Conservation (phyloP, 208 protist species). For the Trypanosoma platydactyli region DNA sequence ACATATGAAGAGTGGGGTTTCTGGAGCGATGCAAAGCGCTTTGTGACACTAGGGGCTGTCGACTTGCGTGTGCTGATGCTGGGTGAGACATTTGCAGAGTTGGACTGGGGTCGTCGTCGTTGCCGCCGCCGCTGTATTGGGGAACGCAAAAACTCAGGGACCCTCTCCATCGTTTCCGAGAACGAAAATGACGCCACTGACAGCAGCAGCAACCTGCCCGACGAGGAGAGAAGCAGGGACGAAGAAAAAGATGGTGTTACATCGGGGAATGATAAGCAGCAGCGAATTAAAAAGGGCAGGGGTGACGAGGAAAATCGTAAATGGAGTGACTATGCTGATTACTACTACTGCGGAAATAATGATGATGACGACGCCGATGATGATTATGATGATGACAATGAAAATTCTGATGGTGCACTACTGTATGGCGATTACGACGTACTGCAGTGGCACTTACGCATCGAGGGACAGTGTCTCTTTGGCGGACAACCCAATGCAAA, state of each 20-base stretch:
- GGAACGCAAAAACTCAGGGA: not conserved
- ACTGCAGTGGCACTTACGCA: constrained; percentile 83
- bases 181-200: not conserved
- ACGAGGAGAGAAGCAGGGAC: too few relatives aligned
- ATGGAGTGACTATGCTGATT: not conserved
- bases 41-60: constrained; percentile 83
- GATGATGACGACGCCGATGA: constrained; percentile 14
- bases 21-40: constrained; percentile 78
- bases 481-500: constrained; percentile 62
- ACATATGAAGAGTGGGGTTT: constrained; percentile 91
- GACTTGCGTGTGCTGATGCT: constrained; percentile 46
- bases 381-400: constrained; percentile 19
- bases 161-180: not conserved
- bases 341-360: constrained; percentile 1
- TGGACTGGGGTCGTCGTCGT: constrained; percentile 69
- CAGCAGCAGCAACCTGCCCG: too few relatives aligned
- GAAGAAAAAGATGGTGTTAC: not conserved
- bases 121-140: constrained; percentile 4
- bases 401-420: constrained; percentile 35
- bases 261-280: not conserved
- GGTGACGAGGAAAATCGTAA: not conserved
- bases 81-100: constrained; percentile 84
- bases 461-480: constrained; percentile 67
- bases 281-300: not conserved
- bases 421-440: constrained; percentile 68